Conservation (phyloP, 2,329 filamentous ascomycete species). For the Diaporthe amygdali region DNA sequence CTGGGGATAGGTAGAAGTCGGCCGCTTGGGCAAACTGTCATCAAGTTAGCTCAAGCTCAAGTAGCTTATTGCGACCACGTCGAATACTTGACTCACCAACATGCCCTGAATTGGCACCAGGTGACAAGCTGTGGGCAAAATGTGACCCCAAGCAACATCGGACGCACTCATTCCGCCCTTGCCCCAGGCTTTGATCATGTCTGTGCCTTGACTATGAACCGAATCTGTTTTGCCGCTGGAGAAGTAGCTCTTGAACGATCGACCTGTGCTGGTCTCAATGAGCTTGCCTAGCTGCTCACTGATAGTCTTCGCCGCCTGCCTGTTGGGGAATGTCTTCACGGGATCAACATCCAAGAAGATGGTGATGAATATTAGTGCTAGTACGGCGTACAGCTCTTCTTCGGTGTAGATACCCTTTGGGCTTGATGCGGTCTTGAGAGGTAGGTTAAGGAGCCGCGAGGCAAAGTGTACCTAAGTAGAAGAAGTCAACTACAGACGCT, state of each 20-base stretch:
- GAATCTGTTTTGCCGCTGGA: constrained; percentile 58
- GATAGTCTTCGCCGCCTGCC: constrained; percentile 61
- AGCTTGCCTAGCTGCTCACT: constrained; percentile 63
- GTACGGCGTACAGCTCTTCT: constrained; percentile 64
- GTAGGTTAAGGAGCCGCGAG: constrained; percentile 66
- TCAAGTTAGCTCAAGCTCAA: background rate
- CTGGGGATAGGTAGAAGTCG: constrained; percentile 71
- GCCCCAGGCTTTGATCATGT: constrained; percentile 68
- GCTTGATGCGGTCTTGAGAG: constrained; percentile 66
- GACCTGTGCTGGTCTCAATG: constrained; percentile 60
- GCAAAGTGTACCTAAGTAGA: constrained; percentile 63
- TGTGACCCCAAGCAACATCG: constrained; percentile 74
- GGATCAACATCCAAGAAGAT: constrained; percentile 72
- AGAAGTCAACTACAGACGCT: background rate
- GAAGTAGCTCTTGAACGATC: constrained; percentile 57
- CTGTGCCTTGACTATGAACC: constrained; percentile 67
- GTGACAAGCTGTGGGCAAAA: constrained; percentile 70
- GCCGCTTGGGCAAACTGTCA: constrained; percentile 72
- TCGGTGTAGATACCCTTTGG: constrained; percentile 63
- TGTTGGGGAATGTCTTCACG: constrained; percentile 69
- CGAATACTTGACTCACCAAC: constrained; percentile 50
- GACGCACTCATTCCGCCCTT: constrained; percentile 66
- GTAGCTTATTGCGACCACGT: constrained; percentile 26
- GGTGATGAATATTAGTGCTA: constrained; percentile 69
- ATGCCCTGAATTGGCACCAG: constrained; percentile 75